Evolutionary conservation across 176 grass and related monocot species (phyloP), one percentile per base, ranked within the genome.

Genomic region (Melocanna baccifera): DNA sequence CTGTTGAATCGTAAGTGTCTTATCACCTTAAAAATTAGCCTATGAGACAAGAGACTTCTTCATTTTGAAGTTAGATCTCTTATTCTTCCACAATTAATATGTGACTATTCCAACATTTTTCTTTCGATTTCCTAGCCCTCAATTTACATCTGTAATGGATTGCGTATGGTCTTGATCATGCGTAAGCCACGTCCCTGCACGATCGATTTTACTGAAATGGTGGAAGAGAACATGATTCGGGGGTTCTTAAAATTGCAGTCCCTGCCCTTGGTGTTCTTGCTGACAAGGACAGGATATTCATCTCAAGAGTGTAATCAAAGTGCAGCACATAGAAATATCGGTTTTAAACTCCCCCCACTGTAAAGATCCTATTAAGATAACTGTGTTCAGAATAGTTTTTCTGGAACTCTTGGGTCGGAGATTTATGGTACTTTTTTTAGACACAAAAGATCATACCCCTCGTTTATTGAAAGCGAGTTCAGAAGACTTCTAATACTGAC

Each of bases 171-270:
- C 32, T 37, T 18, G 65, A 57, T 47, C 73, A 86, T 30, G 88
- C 67, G 1, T 73, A 83, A 56, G 18, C 84, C 73, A 81, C 78
- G 73, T 7, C 11, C 4, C 15, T 62, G 61, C n/a, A 1, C 4
- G 50, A 1, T 22, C 37, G 48, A 37, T 43, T 87, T 79, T 79
- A 87, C 88, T 79, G 67, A 47, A 66, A 81, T 32, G 50, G 86
- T 77, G 70, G 80, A 67, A 85, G 85, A 91, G 86, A 88, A 81
- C 86, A 88, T 91, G 85, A 81, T 77, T 48, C 26, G 16, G 23
- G 55, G 71, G 42, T 84, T 81, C 81, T 88, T 91, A 85, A 28
- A 68, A 84, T 20, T 29, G 57, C 26, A 41, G 57, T 13, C 0
- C 37, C 58, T 84, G 29, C 29, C 26, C 40, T 61, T 82, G n/a